Percentiles rank a stretch among this genome's conserved stretches.
Conservation (phyloP, 2,329 filamentous ascomycete genomes). For the Fusarium zealandicum region DNA sequence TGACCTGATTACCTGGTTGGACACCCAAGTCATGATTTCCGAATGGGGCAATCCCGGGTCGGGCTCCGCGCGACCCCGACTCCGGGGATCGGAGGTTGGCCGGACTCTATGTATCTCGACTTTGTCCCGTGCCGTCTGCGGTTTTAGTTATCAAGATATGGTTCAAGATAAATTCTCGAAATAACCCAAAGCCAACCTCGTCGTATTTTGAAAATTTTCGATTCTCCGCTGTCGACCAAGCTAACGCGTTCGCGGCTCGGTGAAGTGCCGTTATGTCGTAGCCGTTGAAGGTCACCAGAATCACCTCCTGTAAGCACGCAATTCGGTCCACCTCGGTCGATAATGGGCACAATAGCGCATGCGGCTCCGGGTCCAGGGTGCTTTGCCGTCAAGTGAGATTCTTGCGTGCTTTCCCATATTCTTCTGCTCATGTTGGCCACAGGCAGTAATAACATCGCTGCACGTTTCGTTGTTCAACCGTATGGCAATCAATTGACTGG, state of each 20-base stretch:
- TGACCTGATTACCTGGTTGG: slow-evolving; percentile 31
- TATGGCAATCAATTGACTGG: not conserved
- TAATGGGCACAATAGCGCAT: slow-evolving; percentile 24
- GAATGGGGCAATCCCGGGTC: slow-evolving; percentile 33
- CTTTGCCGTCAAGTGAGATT: slow-evolving; percentile 6
- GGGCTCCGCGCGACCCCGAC: slow-evolving; percentile 32
- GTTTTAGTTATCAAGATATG: not conserved
- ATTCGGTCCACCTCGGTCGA: slow-evolving; percentile 36
- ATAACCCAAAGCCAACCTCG: not conserved
- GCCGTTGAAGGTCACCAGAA: slow-evolving; percentile 5
- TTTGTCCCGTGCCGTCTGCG: not conserved
- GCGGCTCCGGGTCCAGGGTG: slow-evolving; percentile 2
- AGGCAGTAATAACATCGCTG: not conserved
- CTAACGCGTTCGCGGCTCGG: slow-evolving; percentile 1
- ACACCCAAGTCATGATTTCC: slow-evolving; percentile 7
- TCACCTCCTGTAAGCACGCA: slow-evolving; percentile 36
- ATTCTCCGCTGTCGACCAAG: not conserved
- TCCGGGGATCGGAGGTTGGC: slow-evolving; percentile 30
- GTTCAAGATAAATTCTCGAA: not conserved
- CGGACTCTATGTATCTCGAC: slow-evolving; percentile 1
- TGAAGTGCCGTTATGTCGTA: slow-evolving; percentile 5
- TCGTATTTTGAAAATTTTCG: not conserved
- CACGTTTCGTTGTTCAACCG: not conserved
- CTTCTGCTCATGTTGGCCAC: not conserved
- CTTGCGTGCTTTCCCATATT: not conserved